Conservation (phyloP, 1,139 yeast species). For the Kodamaea arcana region DNA sequence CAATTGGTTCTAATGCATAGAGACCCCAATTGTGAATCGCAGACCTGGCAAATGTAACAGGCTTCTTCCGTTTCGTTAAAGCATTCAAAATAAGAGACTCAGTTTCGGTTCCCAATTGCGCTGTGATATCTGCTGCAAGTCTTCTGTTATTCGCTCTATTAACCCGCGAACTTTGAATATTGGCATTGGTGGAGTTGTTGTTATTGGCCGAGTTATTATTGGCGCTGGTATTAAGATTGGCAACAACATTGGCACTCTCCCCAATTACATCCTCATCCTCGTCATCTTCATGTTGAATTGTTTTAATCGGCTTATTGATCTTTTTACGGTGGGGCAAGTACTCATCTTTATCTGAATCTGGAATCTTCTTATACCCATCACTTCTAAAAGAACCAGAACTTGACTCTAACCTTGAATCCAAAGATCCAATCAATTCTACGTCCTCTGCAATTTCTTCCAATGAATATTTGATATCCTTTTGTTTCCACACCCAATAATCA, state of each 20-base stretch:
- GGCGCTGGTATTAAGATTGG: slow-evolving; percentile 22
- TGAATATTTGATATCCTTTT: slow-evolving; percentile 28
- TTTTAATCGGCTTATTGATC: slow-evolving; percentile 51
- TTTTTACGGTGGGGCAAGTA: slow-evolving; percentile 75
- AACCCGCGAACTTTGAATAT: slow-evolving; percentile 67
- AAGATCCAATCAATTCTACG: slow-evolving; percentile 26
- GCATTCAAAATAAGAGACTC: slow-evolving; percentile 75
- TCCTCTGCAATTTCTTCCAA: slow-evolving; percentile 24
- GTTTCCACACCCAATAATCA: slow-evolving; percentile 70
- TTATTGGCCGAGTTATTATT: slow-evolving; percentile 16
- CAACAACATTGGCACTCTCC: not conserved
- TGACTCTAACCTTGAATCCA: slow-evolving; percentile 40
- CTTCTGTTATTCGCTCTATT: slow-evolving; percentile 87
- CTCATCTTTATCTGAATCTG: slow-evolving; percentile 67
- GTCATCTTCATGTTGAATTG: slow-evolving; percentile 56
- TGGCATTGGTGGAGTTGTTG: slow-evolving; percentile 5
- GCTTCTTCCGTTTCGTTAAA: slow-evolving; percentile 83
- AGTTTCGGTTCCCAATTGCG: slow-evolving; percentile 79
- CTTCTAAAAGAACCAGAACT: slow-evolving; percentile 64
- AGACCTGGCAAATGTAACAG: slow-evolving; percentile 92
- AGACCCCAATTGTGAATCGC: slow-evolving; percentile 98
- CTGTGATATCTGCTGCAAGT: slow-evolving; percentile 85
- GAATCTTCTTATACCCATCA: slow-evolving; percentile 70
- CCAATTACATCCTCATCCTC: slow-evolving; percentile 24
- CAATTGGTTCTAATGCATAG: slow-evolving; percentile 90